Percentiles rank a stretch among this genome's conserved stretches.
These are phyloP conservation scores for Peniophora sp. DNA, from an alignment of 1,284 basidiomycete genomes.

Conservation along the genomic window DNA sequence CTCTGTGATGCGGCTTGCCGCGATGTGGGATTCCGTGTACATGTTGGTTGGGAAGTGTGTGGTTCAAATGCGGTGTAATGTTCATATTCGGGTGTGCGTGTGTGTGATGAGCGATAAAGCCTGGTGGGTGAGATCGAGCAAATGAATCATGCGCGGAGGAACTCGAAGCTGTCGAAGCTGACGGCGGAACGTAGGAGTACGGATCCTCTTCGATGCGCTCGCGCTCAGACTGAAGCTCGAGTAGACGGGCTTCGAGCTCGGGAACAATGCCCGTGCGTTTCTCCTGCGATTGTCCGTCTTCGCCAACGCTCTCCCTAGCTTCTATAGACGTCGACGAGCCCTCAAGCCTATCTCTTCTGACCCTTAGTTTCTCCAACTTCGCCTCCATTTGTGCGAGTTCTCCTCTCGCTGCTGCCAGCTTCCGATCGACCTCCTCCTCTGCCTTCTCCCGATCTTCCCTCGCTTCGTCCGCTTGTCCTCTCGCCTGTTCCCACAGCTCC, in stretches of 20 bases:
- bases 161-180: not conserved
- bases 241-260: conserved; percentile 32
- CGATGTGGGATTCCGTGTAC: too few species aligned
- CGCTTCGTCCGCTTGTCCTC: conserved; percentile 23
- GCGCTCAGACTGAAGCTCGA: conserved; percentile 28
- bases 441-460: conserved; percentile 24
- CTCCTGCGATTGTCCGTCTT: not conserved
- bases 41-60: too few species aligned
- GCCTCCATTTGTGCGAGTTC: conserved; percentile 11
- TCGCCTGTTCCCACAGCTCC: conserved; percentile 34
- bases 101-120: too few species aligned
- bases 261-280: conserved; percentile 20
- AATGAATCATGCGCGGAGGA: too few species aligned
- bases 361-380: conserved; percentile 44
- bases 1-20: too few species aligned
- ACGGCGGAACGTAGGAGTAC: conserved; percentile 15
- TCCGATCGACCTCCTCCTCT: conserved; percentile 24
- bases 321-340: conserved; percentile 15
- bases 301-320: conserved; percentile 22
- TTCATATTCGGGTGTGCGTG: too few species aligned
- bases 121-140: too few species aligned
- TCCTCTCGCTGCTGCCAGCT: too few species aligned
- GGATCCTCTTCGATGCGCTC: conserved; percentile 28
- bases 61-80: too few species aligned
- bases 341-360: conserved; percentile 52